Conservation (phyloP, 208 protist species). For the Herpetomonas samuelpessoai region DNA sequence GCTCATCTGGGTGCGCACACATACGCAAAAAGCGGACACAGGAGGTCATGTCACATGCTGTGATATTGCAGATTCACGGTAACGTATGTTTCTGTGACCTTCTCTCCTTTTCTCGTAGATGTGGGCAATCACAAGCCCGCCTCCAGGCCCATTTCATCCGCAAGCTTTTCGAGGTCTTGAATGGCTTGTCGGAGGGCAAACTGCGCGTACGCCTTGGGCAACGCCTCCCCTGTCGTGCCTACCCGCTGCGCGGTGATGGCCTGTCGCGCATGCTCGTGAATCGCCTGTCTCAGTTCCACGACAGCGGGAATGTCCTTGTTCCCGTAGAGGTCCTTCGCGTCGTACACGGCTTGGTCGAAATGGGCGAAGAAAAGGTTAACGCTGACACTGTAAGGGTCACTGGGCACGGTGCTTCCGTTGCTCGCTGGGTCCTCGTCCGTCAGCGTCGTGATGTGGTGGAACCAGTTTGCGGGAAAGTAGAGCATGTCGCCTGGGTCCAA, state of each 20-base stretch:
- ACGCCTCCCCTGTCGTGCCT: neutral
- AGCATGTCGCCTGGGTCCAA: slow-evolving; percentile 91
- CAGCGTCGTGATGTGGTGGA: slow-evolving; percentile 89
- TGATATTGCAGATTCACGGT: too few relatives aligned
- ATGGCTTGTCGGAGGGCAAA: slow-evolving; percentile 82
- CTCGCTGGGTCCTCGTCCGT: slow-evolving; percentile 9
- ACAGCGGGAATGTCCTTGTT: slow-evolving; percentile 84
- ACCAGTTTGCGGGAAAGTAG: slow-evolving; percentile 92
- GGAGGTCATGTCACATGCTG: too few relatives aligned
- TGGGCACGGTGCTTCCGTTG: too few relatives aligned
- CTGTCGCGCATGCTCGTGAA: slow-evolving; percentile 27
- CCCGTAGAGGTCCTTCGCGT: slow-evolving; percentile 86
- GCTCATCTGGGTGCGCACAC: neutral
- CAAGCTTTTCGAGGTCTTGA: slow-evolving; percentile 67
- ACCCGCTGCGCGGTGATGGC: slow-evolving; percentile 14
- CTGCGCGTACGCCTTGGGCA: slow-evolving; percentile 46
- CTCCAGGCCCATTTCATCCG: slow-evolving; percentile 28
- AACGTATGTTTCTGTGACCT: neutral
- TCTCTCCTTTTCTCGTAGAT: neutral
- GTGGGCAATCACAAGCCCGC: too few relatives aligned
- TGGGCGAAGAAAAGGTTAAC: slow-evolving; percentile 90
- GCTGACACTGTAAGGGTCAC: slow-evolving; percentile 52
- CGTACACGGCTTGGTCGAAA: slow-evolving; percentile 61
- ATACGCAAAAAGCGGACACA: neutral
- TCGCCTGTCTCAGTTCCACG: slow-evolving; percentile 33